Conservation (phyloP, 371 early-diverging fungal species). For the Cokeromyces recurvatus region DNA sequence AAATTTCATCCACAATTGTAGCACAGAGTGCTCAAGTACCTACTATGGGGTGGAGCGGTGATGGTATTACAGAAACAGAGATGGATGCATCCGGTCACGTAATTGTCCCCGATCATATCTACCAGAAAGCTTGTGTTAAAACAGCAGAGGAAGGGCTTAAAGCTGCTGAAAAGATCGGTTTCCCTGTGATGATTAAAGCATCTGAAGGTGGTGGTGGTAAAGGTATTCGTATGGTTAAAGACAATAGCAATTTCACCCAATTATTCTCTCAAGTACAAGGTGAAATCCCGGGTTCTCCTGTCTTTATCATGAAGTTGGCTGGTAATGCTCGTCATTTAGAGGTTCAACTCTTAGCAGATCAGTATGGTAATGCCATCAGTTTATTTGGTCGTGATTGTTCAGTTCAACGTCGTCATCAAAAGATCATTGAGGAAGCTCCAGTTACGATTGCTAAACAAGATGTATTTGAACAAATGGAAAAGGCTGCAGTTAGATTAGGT, state of each 20-base stretch:
- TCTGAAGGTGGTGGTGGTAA: constrained; percentile 99
- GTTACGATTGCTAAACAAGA: constrained; percentile 87
- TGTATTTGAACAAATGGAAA: constrained; percentile 88
- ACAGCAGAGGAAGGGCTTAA: constrained; percentile 73
- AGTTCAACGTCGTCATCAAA: constrained; percentile 97
- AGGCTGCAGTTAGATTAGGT: constrained; percentile 93
- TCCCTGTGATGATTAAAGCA: constrained; percentile 99
- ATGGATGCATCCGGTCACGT: constrained; percentile 69
- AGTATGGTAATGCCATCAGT: constrained; percentile 95
- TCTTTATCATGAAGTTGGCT: constrained; percentile 97
- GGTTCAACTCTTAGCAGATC: constrained; percentile 96
- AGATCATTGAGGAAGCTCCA: constrained; percentile 96
- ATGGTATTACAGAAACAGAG: constrained; percentile 71
- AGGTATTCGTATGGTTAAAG: constrained; percentile 93
- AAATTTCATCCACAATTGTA: constrained; percentile 97
- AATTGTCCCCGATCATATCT: constrained; percentile 76
- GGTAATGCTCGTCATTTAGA: constrained; percentile 96
- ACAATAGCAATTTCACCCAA: constrained; percentile 65
- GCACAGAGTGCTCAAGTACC: constrained; percentile 96
- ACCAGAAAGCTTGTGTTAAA: constrained; percentile 75
- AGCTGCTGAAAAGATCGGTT: constrained; percentile 87
- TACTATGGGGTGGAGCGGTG: constrained; percentile 94
- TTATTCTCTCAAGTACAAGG: constrained; percentile 83
- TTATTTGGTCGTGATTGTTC: constrained; percentile 99
- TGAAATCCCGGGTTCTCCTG: constrained; percentile 95